These are phyloP conservation scores for Axilococcus clingmanii DNA, from an alignment of 139 green algal genomes.

Conservation along the genomic window DNA sequence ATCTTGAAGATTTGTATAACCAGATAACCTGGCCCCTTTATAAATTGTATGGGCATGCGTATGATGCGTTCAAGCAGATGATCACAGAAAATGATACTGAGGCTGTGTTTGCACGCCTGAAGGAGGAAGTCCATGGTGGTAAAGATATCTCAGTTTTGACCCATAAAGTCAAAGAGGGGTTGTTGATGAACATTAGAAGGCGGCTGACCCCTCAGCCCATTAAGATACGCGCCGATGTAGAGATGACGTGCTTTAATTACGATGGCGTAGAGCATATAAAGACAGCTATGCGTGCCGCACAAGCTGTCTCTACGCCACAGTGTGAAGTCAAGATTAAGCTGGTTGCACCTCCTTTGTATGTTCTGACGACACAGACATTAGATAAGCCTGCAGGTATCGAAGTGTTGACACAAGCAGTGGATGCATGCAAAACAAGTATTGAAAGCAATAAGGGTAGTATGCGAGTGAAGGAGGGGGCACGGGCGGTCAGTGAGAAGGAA, in stretches of 20 bases:
- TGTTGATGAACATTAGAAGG: constrained; percentile 93
- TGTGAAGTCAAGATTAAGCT: constrained; percentile 93
- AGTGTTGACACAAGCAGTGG: constrained; percentile 62
- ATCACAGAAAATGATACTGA: constrained; percentile 45
- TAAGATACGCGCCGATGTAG: constrained; percentile 95
- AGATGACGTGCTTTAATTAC: constrained; percentile 97
- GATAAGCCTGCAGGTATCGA: constrained; percentile 71
- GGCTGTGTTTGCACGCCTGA: constrained; percentile 48
- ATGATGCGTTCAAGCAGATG: constrained; percentile 85
- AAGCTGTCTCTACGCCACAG: constrained; percentile 56
- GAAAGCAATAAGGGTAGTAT: constrained; percentile 78
- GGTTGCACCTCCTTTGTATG: constrained; percentile 95
- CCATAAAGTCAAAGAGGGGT: constrained; percentile 61
- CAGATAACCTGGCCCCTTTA: constrained; percentile 94
- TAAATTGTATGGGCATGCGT: constrained; percentile 85
- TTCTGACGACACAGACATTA: constrained; percentile 93
- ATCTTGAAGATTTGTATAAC: constrained; percentile 76
- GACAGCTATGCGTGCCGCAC: constrained; percentile 71
- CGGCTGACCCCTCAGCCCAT: constrained; percentile 98
- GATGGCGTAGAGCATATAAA: constrained; percentile 97
- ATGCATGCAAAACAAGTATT: constrained; percentile 63
- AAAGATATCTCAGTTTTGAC: constrained; percentile 42
- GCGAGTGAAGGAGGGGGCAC: constrained; percentile 81
- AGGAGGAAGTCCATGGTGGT: constrained; percentile 45
- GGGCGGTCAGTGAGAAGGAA: constrained; percentile 89